A percentile compares a stretch with the other conserved stretches of the same genome.
These are phyloP conservation scores for Strigomonas culicis DNA, from an alignment of 208 protist genomes.

Conservation along the genomic window DNA sequence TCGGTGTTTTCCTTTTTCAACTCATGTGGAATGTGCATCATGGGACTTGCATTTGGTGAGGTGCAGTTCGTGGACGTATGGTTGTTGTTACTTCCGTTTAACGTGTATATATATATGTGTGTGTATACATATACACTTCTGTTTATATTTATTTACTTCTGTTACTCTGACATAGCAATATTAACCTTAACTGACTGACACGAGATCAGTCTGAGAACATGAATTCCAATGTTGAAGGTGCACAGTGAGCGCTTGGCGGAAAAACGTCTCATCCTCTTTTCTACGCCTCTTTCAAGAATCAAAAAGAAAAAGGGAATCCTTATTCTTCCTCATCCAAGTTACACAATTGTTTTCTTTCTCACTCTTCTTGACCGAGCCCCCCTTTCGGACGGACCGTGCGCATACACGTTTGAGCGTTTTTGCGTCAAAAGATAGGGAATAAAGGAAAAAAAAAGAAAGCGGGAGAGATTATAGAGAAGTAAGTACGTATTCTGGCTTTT, in stretches of 20 bases:
- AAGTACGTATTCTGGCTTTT: not conserved
- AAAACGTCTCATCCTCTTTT: not conserved
- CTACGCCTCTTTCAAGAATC: not conserved
- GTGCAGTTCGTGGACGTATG: not conserved
- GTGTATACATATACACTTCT: not conserved
- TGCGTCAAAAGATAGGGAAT: not conserved
- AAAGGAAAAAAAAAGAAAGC: constrained; percentile 6
- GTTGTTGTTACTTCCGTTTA: not conserved
- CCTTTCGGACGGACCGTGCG: too few species aligned
- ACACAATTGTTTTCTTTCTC: too few species aligned
- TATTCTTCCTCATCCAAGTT: constrained; percentile 1
- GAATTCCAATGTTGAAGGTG: not conserved
- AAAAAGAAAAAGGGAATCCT: not conserved
- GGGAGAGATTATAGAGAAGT: not conserved
- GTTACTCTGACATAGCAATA: not conserved
- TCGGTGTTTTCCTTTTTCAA: too few species aligned
- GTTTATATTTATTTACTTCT: not conserved
- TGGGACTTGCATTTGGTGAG: not conserved
- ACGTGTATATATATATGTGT: not conserved
- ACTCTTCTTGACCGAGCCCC: too few species aligned
- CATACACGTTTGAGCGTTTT: not conserved
- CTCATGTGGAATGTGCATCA: too few species aligned
- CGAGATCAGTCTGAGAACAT: not conserved
- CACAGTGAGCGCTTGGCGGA: not conserved
- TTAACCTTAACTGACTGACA: not conserved